Base-by-base conservation (phyloP, 305 asterid genomes). In the Vinca major region DNA sequence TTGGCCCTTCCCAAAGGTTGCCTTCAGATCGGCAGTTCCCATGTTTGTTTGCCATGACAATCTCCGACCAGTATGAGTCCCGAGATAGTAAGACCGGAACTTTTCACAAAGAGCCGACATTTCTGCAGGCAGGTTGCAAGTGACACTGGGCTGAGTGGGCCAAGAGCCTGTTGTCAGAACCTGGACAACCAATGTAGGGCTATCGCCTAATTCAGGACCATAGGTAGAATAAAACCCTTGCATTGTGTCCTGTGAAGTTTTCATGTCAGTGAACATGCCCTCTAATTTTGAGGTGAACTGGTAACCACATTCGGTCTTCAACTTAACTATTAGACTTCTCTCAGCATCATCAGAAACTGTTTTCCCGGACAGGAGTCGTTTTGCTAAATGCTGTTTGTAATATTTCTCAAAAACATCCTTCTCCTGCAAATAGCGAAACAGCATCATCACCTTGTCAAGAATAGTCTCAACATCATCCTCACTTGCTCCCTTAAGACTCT, bases 201-300 rank as follows among this genome's bases (percentile, higher is more conserved):
- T 83, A 20, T 78, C 87, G 33, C 72, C 89, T 71, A 84, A 69
- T 73, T 89, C 96, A 45, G 84, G 54, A 37, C 85, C 85, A 71
- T 65, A 65, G 37, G 86, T 82, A 26, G 86, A 66, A 58, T 87
- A 80, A 71, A 86, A 89, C 65, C 90, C 92, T 70, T 87, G 96
- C 88, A 84, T 87, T 14, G 92, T 86, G 71, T 89, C 96, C 76
- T 87, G 89, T 56, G 96, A 89, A 6, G 96, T 89, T 80, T 82
- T 89, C 96, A 89, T 86, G 79, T 89, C 96, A 1, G 91, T 89
- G 71, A 89, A 85, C 96, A 89, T 87, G 73, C 94, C 94, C 75
- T 89, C 96, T 63, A 89, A 75, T 71, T 89, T 89, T 0, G 96
- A 89, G 36, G 96, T 89, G 63, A 89, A 89, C 44, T 87, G 96